Evolutionary conservation across 805 yeast genomes (phyloP).

Genomic region (Kluyveromyces dobzhanskii): DNA sequence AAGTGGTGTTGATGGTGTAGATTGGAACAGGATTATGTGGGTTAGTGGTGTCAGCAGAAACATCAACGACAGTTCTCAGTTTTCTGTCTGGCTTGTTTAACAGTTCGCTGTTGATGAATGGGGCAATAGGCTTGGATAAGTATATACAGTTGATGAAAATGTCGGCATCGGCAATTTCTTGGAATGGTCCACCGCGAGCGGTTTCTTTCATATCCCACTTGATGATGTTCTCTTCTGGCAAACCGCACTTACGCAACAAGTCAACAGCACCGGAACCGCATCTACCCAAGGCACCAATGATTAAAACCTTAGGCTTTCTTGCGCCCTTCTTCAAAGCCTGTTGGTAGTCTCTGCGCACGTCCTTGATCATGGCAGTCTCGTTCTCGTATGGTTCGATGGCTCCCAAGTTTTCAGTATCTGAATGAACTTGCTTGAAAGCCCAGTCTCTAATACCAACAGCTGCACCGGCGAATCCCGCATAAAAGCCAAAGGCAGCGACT

Average conservation of each 20-base stretch:
- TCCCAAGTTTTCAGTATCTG: conserved; percentile 60
- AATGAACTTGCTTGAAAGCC: conserved; percentile 79
- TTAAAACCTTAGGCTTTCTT: conserved; percentile 66
- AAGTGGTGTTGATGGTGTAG: conserved; percentile 81
- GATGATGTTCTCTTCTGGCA: conserved; percentile 73
- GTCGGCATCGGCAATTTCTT: conserved; percentile 80
- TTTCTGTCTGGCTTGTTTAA: conserved; percentile 64
- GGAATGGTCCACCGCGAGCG: conserved; percentile 93
- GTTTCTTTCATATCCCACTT: conserved; percentile 99
- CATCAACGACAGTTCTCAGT: conserved; percentile 90
- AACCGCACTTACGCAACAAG: conserved; percentile 70
- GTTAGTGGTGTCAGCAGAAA: conserved; percentile 96
- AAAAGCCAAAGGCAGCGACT: conserved; percentile 99
- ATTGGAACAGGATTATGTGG: conserved; percentile 98
- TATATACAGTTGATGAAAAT: conserved; percentile 95
- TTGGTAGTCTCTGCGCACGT: conserved; percentile 52
- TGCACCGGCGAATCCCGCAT: conserved; percentile 99
- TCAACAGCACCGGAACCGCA: conserved; percentile 97
- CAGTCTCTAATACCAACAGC: conserved; percentile 92
- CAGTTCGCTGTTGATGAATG: conserved; percentile 66
- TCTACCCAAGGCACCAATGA: conserved; percentile 97
- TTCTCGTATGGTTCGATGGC: conserved; percentile 77
- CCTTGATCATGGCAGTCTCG: conserved; percentile 65
- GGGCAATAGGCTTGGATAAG: conserved; percentile 86
- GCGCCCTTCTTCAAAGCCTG: conserved; percentile 55